These are phyloP conservation scores for Ramaria rubella DNA, from an alignment of 768 basidiomycete genomes.

Conservation along the genomic window DNA sequence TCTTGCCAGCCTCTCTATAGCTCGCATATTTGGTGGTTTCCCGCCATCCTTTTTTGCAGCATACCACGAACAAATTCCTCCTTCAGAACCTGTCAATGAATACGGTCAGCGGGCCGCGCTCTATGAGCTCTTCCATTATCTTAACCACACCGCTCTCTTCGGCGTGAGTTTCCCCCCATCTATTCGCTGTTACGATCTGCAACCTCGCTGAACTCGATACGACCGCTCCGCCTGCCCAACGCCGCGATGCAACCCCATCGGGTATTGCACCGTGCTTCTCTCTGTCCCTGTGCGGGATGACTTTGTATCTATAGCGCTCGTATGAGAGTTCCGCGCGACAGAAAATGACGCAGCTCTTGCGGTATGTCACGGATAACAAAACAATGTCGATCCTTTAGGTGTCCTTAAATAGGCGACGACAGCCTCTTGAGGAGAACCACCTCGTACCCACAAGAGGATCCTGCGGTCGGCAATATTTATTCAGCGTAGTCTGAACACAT, in stretches of 20 bases:
- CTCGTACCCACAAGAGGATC: too few relatives aligned
- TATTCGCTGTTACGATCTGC: background rate
- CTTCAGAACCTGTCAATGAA: conserved; percentile 56
- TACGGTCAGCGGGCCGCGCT: conserved; percentile 58
- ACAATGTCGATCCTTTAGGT: background rate
- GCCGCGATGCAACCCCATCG: background rate
- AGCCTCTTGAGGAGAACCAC: too few relatives aligned
- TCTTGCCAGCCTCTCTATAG: conserved; percentile 56
- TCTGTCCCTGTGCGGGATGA: background rate
- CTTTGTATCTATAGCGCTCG: background rate
- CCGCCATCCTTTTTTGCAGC: conserved; percentile 53
- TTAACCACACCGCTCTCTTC: conserved; percentile 76
- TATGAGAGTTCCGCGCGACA: conserved; percentile 9
- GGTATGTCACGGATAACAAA: conserved; percentile 6
- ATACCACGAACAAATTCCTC: conserved; percentile 59
- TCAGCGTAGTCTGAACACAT: too few relatives aligned
- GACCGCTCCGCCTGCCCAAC: background rate
- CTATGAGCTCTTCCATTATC: conserved; percentile 77
- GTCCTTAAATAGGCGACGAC: too few relatives aligned
- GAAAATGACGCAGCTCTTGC: conserved; percentile 6
- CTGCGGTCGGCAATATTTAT: too few relatives aligned
- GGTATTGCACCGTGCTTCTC: background rate
- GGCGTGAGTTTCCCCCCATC: conserved; percentile 45
- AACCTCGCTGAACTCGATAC: background rate
- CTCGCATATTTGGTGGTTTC: conserved; percentile 76